A percentile compares a stretch with the other conserved stretches of the same genome.
Conservation (phyloP, 2,329 filamentous ascomycete species). For the Colletotrichum gloeosporioides region DNA sequence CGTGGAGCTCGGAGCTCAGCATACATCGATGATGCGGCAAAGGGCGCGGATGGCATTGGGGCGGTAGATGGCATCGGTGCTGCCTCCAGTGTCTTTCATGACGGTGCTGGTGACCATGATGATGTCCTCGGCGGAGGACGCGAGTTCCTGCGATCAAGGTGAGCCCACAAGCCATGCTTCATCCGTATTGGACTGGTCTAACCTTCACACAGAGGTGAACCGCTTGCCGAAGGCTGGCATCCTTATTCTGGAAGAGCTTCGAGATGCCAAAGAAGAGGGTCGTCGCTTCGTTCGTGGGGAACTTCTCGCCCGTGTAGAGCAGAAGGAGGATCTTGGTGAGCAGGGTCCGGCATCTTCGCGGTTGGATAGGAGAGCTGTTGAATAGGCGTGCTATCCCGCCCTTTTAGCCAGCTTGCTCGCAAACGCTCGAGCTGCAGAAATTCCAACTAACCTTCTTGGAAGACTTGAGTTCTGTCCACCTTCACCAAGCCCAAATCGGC, state of each 20-base stretch:
- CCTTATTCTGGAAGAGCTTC: slow-evolving; percentile 99
- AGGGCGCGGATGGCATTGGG: slow-evolving; percentile 95
- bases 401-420: slow-evolving; percentile 21
- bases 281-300: slow-evolving; percentile 96
- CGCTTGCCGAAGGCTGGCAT: slow-evolving; percentile 97
- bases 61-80: slow-evolving; percentile 91
- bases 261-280: slow-evolving; percentile 99
- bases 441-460: slow-evolving; percentile 84
- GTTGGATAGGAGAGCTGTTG: slow-evolving; percentile 96
- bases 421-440: not conserved
- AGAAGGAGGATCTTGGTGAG: slow-evolving; percentile 97
- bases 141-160: slow-evolving; percentile 65
- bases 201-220: slow-evolving; percentile 70
- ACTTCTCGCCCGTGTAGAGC: slow-evolving; percentile 95
- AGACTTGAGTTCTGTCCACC: slow-evolving; percentile 96
- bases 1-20: slow-evolving; percentile 33
- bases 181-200: slow-evolving; percentile 45
- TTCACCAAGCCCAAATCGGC: slow-evolving; percentile 92
- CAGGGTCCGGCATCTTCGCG: slow-evolving; percentile 95
- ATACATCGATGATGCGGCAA: slow-evolving; percentile 94
- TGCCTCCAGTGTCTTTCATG: slow-evolving; percentile 98
- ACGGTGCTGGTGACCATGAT: slow-evolving; percentile 99
- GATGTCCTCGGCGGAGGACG: slow-evolving; percentile 94
- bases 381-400: slow-evolving; percentile 81
- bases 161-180: not conserved